Evolutionary conservation across 2,329 filamentous ascomycete species (phyloP), one percentile per base, ranked within the genome.

Genomic region (Fusarium sp.): DNA sequence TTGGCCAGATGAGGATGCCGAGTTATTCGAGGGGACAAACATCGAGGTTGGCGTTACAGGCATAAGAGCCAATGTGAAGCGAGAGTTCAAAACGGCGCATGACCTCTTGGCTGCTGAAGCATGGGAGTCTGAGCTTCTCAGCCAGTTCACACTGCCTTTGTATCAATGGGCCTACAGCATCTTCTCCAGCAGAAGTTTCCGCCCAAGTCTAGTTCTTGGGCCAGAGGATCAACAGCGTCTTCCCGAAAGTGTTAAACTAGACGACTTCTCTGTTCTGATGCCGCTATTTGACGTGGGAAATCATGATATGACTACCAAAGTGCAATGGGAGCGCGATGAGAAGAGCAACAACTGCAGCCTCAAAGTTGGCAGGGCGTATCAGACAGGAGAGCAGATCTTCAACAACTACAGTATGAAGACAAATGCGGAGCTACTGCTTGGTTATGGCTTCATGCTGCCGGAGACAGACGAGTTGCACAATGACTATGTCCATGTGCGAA

Each of bases 341-440:
- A 72, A 78, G 10, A 62, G 69, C 5, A 67, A 68, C 15, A 45
- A 67, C 20, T 88, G 85, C 60, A 77, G 74, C 11, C 79, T 89
- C 11, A 72, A 76, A 17, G 80, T 82, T 11, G 75, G 73, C 18
- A 78, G 80, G 55, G 62, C 69, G 2, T 84, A 89, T 69, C 47
- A 66, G 6, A 78, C 86, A 0, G 87, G 88, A 0, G 76, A 86
- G 29, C 86, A 88, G 67, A 76, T 88, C 23, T 89, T 83, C 72
- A 92, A 92, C 79, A 93, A 92, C 75, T 94, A 94, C 73, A 91
- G 91, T 29, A 76, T 81, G 72, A 91, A 92, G 77, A 91, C 90
- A 9, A 94, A 93, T 71, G 90, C 89, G 59, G 90, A 92, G 78
- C 79, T 91, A 23, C 81, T 91, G 2, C 78, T 90, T 3, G 88